These are phyloP conservation scores for Pseudocercospora vitis DNA, from an alignment of 2,329 filamentous ascomycete species.

Conservation along the genomic window DNA sequence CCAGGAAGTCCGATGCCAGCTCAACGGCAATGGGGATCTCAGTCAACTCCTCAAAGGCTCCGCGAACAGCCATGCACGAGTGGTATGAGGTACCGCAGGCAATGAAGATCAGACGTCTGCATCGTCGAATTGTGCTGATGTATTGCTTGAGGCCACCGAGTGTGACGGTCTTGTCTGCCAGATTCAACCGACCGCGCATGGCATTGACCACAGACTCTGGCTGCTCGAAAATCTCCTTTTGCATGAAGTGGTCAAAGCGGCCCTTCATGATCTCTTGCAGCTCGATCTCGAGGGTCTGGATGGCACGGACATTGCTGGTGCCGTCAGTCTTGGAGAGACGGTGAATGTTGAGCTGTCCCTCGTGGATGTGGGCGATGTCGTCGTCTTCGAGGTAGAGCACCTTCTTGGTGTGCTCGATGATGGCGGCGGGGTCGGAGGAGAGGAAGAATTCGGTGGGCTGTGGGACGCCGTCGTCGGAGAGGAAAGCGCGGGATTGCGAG, in stretches of 20 bases:
- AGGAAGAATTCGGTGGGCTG: conserved; percentile 99
- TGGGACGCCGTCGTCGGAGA: conserved; percentile 96
- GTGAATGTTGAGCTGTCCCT: conserved; percentile 98
- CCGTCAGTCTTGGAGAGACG: conserved; percentile 95
- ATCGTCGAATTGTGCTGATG: conserved; percentile 93
- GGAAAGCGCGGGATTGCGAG: conserved; percentile 97
- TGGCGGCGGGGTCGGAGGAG: conserved; percentile 95
- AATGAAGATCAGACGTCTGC: conserved; percentile 97
- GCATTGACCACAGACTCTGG: conserved; percentile 99
- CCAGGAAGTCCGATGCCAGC: conserved; percentile 95
- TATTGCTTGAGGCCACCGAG: conserved; percentile 95
- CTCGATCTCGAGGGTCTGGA: conserved; percentile 98
- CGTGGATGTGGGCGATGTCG: conserved; percentile 98
- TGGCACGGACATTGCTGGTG: conserved; percentile 94
- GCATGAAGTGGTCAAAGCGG: conserved; percentile 99
- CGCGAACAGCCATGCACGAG: conserved; percentile 98
- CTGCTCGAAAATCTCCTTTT: conserved; percentile 99
- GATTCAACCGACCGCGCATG: conserved; percentile 97
- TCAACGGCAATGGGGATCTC: conserved; percentile 98
- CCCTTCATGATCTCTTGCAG: conserved; percentile 99
- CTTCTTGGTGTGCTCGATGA: conserved; percentile 99
- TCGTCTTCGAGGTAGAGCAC: conserved; percentile 99
- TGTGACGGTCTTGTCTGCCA: conserved; percentile 90
- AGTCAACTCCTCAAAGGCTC: conserved; percentile 94
- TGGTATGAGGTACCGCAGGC: conserved; percentile 98